Percentiles rank a stretch among this genome's conserved stretches.
Conservation (phyloP, 257 asterid species). For the Primulina huaijiensis region DNA sequence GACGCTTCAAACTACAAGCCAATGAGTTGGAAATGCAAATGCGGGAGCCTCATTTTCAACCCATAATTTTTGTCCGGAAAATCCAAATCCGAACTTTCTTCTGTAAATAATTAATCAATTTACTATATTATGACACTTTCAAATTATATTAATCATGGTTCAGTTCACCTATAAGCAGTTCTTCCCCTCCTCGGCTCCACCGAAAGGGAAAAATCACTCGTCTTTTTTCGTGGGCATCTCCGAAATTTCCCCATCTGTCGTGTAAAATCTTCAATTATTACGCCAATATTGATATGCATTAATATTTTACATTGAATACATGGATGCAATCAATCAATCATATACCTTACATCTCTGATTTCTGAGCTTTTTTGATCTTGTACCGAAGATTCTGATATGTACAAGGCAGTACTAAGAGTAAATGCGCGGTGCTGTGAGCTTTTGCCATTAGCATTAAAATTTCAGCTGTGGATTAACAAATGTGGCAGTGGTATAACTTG, state of each 20-base stretch:
- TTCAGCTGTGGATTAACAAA: conserved; percentile 14
- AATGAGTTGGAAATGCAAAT: conserved; percentile 95
- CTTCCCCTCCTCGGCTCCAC: background rate
- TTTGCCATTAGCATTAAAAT: conserved; percentile 9
- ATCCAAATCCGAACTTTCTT: background rate
- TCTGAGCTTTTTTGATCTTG: conserved; percentile 29
- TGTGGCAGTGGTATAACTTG: conserved; percentile 16
- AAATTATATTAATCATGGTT: no score
- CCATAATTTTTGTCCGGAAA: conserved; percentile 38
- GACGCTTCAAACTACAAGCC: conserved; percentile 75
- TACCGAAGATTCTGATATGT: conserved; percentile 35
- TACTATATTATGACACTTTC: background rate
- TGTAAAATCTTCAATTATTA: background rate
- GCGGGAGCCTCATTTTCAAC: conserved; percentile 72
- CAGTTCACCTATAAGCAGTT: background rate
- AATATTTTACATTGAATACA: conserved; percentile 3
- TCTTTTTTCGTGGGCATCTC: conserved; percentile 27
- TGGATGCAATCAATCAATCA: conserved; percentile 33
- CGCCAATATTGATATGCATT: conserved; percentile 9
- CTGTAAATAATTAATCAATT: conserved; percentile 23
- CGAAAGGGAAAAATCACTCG: conserved; percentile 15
- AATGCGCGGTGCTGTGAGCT: conserved; percentile 15
- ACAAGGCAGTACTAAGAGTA: conserved; percentile 22
- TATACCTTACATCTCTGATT: conserved; percentile 13
- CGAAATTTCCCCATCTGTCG: conserved; percentile 20